These are phyloP conservation scores for Eragrostis curvula DNA, from an alignment of 176 grass and related monocot species.

Conservation along the genomic window DNA sequence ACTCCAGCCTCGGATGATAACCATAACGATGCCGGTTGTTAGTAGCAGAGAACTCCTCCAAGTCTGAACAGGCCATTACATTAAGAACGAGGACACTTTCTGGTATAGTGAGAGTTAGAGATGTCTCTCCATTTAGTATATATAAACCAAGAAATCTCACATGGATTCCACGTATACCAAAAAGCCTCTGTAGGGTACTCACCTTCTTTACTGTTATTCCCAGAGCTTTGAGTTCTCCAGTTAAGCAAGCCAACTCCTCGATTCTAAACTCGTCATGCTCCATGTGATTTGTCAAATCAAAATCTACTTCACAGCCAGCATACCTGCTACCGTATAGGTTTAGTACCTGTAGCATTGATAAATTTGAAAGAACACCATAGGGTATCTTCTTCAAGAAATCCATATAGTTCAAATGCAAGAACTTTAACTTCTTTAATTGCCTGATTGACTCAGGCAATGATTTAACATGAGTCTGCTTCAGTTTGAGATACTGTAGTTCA, in stretches of 20 bases:
- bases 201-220: constrained; percentile 51
- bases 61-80: constrained; percentile 23
- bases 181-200: constrained; percentile 37
- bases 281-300: constrained; percentile 19
- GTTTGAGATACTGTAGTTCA: constrained; percentile 42
- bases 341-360: constrained; percentile 40
- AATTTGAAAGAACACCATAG: constrained; percentile 40
- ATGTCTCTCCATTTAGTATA: constrained; percentile 43
- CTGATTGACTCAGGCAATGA: constrained; percentile 23
- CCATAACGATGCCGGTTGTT: constrained; percentile 1
- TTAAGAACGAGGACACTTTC: constrained; percentile 33
- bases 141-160: constrained; percentile 40
- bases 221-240: constrained; percentile 34
- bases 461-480: constrained; percentile 47
- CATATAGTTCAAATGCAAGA: constrained; percentile 49
- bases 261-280: constrained; percentile 37
- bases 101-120: constrained; percentile 42
- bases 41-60: constrained; percentile 28
- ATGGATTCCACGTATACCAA: constrained; percentile 4
- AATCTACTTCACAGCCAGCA: constrained; percentile 30
- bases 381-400: constrained; percentile 55
- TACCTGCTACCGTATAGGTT: constrained; percentile 50
- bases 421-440: constrained; percentile 34
- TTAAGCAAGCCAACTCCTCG: constrained; percentile 47
- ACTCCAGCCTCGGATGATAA: constrained; percentile 26